Base-by-base conservation (phyloP, 2,329 filamentous ascomycete species). In the Botrytis fragariae region DNA sequence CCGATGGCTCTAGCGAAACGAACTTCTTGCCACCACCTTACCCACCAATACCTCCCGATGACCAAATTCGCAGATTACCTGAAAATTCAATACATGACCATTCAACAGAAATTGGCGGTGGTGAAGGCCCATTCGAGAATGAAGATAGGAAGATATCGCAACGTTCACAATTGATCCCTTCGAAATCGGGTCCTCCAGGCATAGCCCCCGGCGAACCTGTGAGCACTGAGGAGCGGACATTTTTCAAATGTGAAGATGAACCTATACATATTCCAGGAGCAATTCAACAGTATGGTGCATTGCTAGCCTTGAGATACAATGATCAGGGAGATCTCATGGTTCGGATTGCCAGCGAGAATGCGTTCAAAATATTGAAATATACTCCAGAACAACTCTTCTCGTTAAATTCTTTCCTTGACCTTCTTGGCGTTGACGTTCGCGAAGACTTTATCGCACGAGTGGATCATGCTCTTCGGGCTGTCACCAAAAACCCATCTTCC, bases 261-360 rank as follows among this genome's bases (percentile, higher is more conserved):
- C 94, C 94, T 0, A 97, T 97, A 44, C 93, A 95, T 76, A 91
- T 94, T 18, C 71, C 71, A 37, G 71, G 71, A 42, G 71, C 71
- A 44, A 69, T 72, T 1, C 94, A 94, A 0, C 94, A 94, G 1
- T 97, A 97, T 77, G 94, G 94, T 1, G 85, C 92, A 6, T 84
- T 97, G 39, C 79, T 97, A 42, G 93, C 91, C 0, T 81, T 97
- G 25, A 88, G 90, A 72, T 92, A 95, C 80, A 90, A 93, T 71
- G 80, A 83, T 0, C 90, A 92, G 45, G 91, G 91, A 4, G 88
- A 87, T 54, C 87, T 96, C 12, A 81, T 88, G 1, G 92, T 94
- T 18, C 89, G 92, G 22, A 88, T 93, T 39, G 92, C 90, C 14
- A 97, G 92, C 82, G 93, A 97, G 81, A 97, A 97, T 77, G 92